Conservation (phyloP, 108 stramenopile species). For the Aurantiochytrium sp. region DNA sequence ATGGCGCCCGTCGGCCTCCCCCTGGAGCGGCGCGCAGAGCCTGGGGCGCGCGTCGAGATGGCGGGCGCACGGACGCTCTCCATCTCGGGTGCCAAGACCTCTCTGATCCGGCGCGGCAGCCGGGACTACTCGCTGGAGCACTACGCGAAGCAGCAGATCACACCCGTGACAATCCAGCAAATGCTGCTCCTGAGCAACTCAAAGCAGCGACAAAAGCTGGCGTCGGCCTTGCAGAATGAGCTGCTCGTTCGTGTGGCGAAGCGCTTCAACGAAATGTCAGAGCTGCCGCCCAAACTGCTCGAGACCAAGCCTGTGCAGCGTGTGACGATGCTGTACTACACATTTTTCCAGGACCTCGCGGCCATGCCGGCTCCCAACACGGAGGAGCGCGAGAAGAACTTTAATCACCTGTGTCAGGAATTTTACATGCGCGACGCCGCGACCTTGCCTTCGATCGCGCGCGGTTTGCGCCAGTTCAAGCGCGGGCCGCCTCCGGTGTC, state of each 20-base stretch:
- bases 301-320: slow-evolving; percentile 57
- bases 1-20: no score
- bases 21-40: no score
- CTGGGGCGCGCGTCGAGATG: no score
- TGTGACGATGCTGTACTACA: slow-evolving; percentile 62
- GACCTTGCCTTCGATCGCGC: slow-evolving; percentile 21
- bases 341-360: slow-evolving; percentile 56
- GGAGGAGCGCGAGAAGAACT: slow-evolving; percentile 53
- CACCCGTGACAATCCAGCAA: slow-evolving; percentile 4
- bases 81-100: neutral
- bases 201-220: slow-evolving; percentile 51
- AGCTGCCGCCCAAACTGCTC: slow-evolving; percentile 50
- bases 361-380: slow-evolving; percentile 53
- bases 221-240: slow-evolving; percentile 74
- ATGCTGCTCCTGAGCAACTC: neutral
- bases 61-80: neutral
- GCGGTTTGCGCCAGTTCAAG: neutral
- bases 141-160: neutral
- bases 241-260: slow-evolving; percentile 62
- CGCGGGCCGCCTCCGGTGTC: neutral
- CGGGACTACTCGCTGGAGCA: neutral
- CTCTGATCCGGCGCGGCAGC: neutral
- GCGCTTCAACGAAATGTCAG: slow-evolving; percentile 1
- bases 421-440: slow-evolving; percentile 17
- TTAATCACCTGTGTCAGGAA: slow-evolving; percentile 1